These are phyloP conservation scores for Termitomyces sp. DNA, from an alignment of 768 basidiomycete species.

Conservation along the genomic window DNA sequence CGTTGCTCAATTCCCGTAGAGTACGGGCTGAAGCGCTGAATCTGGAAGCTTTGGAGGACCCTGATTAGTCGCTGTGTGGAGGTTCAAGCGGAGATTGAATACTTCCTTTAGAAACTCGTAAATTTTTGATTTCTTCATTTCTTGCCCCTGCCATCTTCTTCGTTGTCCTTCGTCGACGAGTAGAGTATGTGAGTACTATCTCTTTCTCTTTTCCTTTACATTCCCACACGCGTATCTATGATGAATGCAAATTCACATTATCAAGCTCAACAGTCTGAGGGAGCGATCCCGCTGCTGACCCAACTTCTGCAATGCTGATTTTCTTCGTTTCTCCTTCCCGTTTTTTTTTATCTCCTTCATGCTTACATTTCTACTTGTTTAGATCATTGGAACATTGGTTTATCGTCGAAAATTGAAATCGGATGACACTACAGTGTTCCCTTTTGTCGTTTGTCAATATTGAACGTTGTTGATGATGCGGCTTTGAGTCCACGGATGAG, in stretches of 20 bases:
- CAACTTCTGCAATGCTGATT: conserved; percentile 60
- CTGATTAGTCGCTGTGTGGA: too few species aligned
- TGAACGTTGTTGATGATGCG: too few species aligned
- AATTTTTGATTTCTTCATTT: not conserved
- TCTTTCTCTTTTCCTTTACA: not conserved
- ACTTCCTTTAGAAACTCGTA: not conserved
- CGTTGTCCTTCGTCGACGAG: not conserved
- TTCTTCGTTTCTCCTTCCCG: conserved; percentile 7
- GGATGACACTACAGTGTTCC: too few species aligned
- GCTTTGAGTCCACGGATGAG: too few species aligned
- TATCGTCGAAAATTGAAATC: too few species aligned
- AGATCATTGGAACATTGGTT: not conserved
- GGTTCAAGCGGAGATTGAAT: conserved; percentile 6
- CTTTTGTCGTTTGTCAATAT: too few species aligned
- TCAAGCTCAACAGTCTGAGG: conserved; percentile 67
- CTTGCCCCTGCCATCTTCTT: not conserved
- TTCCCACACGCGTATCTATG: conserved; percentile 18
- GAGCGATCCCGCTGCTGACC: conserved; percentile 43
- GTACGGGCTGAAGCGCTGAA: too few species aligned
- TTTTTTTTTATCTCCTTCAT: not conserved
- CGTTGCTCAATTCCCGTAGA: not conserved
- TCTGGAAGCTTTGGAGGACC: too few species aligned
- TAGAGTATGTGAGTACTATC: not conserved
- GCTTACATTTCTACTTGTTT: not conserved
- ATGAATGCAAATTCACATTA: conserved; percentile 53